phyloP scores from a whole-genome alignment of 1,284 basidiomycete species.

The Pyrrhoderma lamaoense region DNA sequence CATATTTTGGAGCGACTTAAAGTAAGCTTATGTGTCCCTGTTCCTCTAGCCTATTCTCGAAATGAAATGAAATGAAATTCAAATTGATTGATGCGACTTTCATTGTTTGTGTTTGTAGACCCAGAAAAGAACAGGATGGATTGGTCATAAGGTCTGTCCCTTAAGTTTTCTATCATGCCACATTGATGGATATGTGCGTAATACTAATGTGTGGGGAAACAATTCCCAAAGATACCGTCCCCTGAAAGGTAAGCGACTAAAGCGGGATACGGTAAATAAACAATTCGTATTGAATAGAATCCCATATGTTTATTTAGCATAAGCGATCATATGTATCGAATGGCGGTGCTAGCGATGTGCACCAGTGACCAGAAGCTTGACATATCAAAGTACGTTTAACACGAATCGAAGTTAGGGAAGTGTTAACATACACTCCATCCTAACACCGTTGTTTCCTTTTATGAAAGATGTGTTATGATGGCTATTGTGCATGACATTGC shows the following conservation, averaged over 20 bases:
- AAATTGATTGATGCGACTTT: background rate
- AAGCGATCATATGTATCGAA: conserved; percentile 96
- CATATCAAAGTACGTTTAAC: conserved; percentile 69
- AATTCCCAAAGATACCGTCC: background rate
- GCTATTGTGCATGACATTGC: conserved; percentile 92
- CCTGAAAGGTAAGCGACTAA: too few relatives aligned
- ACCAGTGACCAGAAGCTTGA: conserved; percentile 66
- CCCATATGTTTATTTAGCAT: conserved; percentile 47
- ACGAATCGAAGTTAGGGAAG: too few relatives aligned
- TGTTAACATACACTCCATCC: too few relatives aligned
- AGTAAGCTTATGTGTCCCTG: conserved; percentile 35
- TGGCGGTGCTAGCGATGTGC: conserved; percentile 89
- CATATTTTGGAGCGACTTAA: conserved; percentile 85
- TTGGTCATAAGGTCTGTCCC: conserved; percentile 49
- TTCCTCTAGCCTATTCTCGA: background rate
- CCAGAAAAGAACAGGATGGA: conserved; percentile 93
- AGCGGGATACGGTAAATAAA: conserved; percentile 1
- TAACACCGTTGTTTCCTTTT: too few relatives aligned
- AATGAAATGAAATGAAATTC: background rate
- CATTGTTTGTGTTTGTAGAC: conserved; percentile 60
- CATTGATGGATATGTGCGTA: too few relatives aligned
- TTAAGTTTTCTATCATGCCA: background rate
- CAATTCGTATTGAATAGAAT: background rate
- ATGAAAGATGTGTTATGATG: conserved; percentile 77
- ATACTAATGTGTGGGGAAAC: background rate